Evolutionary conservation across 1,139 yeast genomes (phyloP), one percentile per base, ranked within the genome.

Genomic region (Candida sanyaensis): DNA sequence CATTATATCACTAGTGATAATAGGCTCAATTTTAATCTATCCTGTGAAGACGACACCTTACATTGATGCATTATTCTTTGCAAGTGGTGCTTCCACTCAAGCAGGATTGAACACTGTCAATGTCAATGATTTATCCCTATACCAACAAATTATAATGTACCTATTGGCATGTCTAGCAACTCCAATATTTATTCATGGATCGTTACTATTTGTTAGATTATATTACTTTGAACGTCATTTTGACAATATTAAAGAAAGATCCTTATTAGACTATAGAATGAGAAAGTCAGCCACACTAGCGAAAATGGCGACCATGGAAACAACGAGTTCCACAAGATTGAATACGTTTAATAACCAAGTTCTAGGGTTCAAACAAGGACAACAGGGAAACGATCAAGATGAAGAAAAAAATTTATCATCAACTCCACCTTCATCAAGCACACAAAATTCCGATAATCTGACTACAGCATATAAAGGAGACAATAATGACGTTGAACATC

Each of bases 221-320:
- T 89, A 88, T 63, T 88, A 96, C 88, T 93, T 89, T 66, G 97
- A 92, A 62, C 79, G 91, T 53, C 81, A 87, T 58, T 91, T 95
- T 64, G 93, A 89, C 62, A 82, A 86, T 55, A 92, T 95, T 60
- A 86, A 86, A 55, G 82, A 77, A 49, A 77, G 78, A 47, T 88
- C 96, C 21, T 88, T 87, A 60, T 63, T 81, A 54, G 86, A 91
- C 61, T 86, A 83, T 62, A 80, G 82, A 61, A 85, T 89, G 88
- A 79, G 97, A 58, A 75, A 96, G 49, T 80, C 88, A 0, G 88
- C 88, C 32, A 89, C 96, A 0, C 63, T 87, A 50, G 54, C 58
- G 6, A 83, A 88, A 31, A 84, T 86, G 2, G 71, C 86, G 49
- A 71, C 83, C 0, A 50, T 56, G 17, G 59, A 72, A 1, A 40